phyloP scores from a whole-genome alignment of 352 stramenopile genomes.

The Blastocystis sp. region DNA sequence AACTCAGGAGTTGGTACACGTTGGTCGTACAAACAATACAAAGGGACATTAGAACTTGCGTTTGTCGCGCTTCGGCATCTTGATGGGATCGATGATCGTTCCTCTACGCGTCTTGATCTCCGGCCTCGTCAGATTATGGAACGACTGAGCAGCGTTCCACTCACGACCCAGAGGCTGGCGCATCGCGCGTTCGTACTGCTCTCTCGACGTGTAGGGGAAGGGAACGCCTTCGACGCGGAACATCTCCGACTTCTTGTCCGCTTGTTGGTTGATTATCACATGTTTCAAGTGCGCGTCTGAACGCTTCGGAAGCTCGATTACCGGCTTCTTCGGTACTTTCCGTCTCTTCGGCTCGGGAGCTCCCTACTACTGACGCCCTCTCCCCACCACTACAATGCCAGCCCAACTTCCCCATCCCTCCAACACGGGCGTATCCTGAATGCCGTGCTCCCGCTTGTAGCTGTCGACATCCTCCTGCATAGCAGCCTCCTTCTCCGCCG shows the following conservation, averaged over 20 bases:
- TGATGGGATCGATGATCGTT: constrained; percentile 50
- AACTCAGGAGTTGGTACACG: no score
- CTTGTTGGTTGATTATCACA: constrained; percentile 67
- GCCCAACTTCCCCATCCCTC: constrained; percentile 71
- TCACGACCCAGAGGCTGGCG: constrained; percentile 78
- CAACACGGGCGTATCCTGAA: constrained; percentile 72
- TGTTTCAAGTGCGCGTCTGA: constrained; percentile 72
- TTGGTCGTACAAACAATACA: background rate
- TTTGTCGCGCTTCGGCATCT: background rate
- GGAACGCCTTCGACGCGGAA: constrained; percentile 73
- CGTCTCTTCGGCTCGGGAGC: constrained; percentile 2
- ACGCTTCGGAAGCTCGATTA: constrained; percentile 65
- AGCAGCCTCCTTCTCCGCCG: constrained; percentile 65
- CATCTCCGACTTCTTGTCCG: constrained; percentile 57
- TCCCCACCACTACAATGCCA: background rate
- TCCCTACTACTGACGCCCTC: background rate
- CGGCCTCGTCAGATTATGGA: constrained; percentile 51
- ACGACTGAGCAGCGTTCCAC: constrained; percentile 59
- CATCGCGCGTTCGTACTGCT: constrained; percentile 92
- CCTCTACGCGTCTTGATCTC: constrained; percentile 45
- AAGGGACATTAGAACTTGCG: background rate
- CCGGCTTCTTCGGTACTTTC: constrained; percentile 1
- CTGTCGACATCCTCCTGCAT: constrained; percentile 64
- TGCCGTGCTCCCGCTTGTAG: constrained; percentile 29
- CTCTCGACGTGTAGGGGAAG: constrained; percentile 87